These are phyloP conservation scores for Didymella pomorum DNA, from an alignment of 2,329 filamentous ascomycete genomes.

Conservation along the genomic window DNA sequence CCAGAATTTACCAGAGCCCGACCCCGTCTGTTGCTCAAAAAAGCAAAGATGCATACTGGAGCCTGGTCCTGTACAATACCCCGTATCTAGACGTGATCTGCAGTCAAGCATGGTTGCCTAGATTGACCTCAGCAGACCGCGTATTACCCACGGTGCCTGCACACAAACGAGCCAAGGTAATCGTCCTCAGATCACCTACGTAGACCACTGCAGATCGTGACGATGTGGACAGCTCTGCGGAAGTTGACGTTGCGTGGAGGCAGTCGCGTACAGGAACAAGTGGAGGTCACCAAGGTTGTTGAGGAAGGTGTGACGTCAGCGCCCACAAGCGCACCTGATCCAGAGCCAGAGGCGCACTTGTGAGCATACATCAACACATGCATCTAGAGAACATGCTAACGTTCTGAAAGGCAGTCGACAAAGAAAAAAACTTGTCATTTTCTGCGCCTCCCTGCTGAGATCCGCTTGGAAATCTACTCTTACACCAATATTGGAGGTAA, in stretches of 20 bases:
- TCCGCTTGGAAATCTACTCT: background rate
- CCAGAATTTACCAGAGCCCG: too few species aligned
- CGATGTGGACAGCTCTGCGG: background rate
- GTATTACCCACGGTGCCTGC: background rate
- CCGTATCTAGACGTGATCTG: background rate
- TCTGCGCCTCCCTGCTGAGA: background rate
- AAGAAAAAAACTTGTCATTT: background rate
- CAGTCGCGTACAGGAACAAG: background rate
- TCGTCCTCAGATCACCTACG: background rate
- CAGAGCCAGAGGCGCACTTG: background rate
- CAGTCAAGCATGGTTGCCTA: background rate
- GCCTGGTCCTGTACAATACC: too few species aligned
- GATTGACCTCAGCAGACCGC: too few species aligned
- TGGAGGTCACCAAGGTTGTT: too few species aligned
- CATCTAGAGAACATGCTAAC: background rate
- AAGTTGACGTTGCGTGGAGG: background rate
- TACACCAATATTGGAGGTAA: background rate
- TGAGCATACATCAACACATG: background rate
- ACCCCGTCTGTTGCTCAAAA: too few species aligned
- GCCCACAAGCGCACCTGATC: background rate
- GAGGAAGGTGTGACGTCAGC: background rate
- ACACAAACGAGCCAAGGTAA: background rate
- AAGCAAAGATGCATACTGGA: too few species aligned
- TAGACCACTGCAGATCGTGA: background rate
- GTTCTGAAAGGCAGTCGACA: background rate